These are phyloP conservation scores for Epicoccum nigrum DNA, from an alignment of 2,329 filamentous ascomycete species.

Conservation along the genomic window DNA sequence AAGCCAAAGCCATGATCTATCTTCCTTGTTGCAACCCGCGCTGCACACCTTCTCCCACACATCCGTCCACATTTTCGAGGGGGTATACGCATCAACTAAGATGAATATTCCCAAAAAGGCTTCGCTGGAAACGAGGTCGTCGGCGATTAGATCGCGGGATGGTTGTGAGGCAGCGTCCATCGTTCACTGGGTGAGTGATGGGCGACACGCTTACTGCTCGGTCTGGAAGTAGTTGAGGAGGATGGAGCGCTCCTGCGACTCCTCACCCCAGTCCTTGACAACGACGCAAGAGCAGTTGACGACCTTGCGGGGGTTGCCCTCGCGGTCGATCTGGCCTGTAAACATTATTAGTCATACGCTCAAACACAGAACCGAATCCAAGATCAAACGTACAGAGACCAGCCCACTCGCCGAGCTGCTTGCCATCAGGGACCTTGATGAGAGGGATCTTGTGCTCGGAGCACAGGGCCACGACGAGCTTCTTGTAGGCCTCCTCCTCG, in stretches of 20 bases:
- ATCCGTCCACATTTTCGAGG: slow-evolving; percentile 3
- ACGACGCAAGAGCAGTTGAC: slow-evolving; percentile 99
- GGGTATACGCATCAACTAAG: slow-evolving; percentile 12
- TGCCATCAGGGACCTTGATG: slow-evolving; percentile 99
- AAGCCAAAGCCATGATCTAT: slow-evolving; percentile 17
- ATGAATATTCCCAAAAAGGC: slow-evolving; percentile 7
- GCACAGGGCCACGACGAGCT: slow-evolving; percentile 98
- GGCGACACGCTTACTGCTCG: slow-evolving; percentile 56
- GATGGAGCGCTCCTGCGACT: slow-evolving; percentile 97
- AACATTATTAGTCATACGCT: slow-evolving; percentile 16
- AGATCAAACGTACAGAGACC: slow-evolving; percentile 83
- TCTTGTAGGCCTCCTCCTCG: slow-evolving; percentile 99
- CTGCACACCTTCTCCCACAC: background rate
- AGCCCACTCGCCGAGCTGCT: slow-evolving; percentile 99
- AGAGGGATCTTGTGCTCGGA: slow-evolving; percentile 99
- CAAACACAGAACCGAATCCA: background rate
- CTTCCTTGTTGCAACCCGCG: slow-evolving; percentile 12
- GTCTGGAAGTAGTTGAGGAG: slow-evolving; percentile 99
- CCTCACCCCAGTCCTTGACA: slow-evolving; percentile 99
- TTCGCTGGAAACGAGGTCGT: slow-evolving; percentile 5
- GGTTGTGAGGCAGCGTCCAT: slow-evolving; percentile 6
- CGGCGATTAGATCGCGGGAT: background rate
- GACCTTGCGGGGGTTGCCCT: slow-evolving; percentile 99
- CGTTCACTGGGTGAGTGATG: slow-evolving; percentile 5
- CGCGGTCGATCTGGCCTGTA: slow-evolving; percentile 93